Conservation (phyloP, 2,329 filamentous ascomycete genomes). For the Hypoxylon sp. region DNA sequence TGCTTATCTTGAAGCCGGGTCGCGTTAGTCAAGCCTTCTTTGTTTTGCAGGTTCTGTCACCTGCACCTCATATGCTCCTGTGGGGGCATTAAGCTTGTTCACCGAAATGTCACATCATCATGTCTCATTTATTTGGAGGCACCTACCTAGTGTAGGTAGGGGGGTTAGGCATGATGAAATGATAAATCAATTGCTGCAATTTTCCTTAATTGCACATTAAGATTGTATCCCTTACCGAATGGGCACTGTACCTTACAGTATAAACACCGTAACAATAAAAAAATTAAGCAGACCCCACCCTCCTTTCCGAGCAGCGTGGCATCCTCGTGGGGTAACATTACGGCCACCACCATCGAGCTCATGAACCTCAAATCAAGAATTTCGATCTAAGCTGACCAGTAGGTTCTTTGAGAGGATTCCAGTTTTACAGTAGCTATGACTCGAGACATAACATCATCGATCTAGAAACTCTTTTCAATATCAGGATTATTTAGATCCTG, state of each 20-base stretch:
- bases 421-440: not conserved
- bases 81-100: not conserved
- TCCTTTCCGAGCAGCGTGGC: not conserved
- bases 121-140: too few species aligned
- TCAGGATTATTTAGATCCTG: not conserved
- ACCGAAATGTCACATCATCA: not conserved
- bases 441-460: not conserved
- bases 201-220: not conserved
- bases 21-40: slow-evolving; percentile 1
- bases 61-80: not conserved
- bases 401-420: not conserved
- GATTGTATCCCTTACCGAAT: not conserved
- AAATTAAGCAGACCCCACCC: too few species aligned
- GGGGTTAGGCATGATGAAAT: too few species aligned
- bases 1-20: not conserved
- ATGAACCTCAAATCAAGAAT: not conserved
- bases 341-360: not conserved
- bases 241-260: not conserved
- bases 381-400: not conserved
- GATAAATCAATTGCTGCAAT: too few species aligned
- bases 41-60: not conserved
- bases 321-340: not conserved
- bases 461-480: not conserved
- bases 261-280: not conserved
- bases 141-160: too few species aligned